Base-by-base conservation (phyloP, 2,329 filamentous ascomycete species). In the Trichothecium sympodiale region DNA sequence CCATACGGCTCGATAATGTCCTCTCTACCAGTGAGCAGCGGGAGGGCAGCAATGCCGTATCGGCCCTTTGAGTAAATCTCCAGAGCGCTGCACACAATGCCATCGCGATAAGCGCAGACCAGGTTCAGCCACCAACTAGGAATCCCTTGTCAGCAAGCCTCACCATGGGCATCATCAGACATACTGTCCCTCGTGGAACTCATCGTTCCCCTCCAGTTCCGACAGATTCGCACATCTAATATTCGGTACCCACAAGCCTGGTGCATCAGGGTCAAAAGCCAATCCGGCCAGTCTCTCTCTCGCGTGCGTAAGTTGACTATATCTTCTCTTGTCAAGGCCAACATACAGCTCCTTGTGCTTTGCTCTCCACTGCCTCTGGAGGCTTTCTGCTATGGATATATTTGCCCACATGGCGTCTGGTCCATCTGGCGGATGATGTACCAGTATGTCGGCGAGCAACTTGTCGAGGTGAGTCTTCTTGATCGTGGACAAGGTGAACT, bases 41-140 rank as follows among this genome's bases (percentile, higher is more conserved):
- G 67, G n/a, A 76, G 50, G 2, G 64, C 60, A 3, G 60, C 54
- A 32, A 64, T 53, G 8, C 62, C 61, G 40, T 69, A 69, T 27
- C 54, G 54, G 6, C 64, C 64, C 38, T 56, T 63, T 8, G 67
- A 69, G 0, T 66, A 57, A 12, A 43, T 60, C 42, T 72, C 65
- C 3, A 52, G 43, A 10, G 59, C 57, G 35, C 54, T 61, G 7
- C 54, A 57, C 8, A 73, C 61, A 14, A 76, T 68, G 15, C 72
- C 71, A 43, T 77, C 72, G 18, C 69, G 62, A 39, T 67, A 57
- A 3, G 69, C 72, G 43, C 71, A 74, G 26, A 67, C 63, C 23
- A 74, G 55, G 36, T 72, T 70, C 14, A 72, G 49, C 69, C 71
- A 77, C 72, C 68, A 77, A 37, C 72, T 76, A 36, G 8, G 12